Conservation (phyloP, 2,329 filamentous ascomycete species). For the Lasiodiplodia citricola region DNA sequence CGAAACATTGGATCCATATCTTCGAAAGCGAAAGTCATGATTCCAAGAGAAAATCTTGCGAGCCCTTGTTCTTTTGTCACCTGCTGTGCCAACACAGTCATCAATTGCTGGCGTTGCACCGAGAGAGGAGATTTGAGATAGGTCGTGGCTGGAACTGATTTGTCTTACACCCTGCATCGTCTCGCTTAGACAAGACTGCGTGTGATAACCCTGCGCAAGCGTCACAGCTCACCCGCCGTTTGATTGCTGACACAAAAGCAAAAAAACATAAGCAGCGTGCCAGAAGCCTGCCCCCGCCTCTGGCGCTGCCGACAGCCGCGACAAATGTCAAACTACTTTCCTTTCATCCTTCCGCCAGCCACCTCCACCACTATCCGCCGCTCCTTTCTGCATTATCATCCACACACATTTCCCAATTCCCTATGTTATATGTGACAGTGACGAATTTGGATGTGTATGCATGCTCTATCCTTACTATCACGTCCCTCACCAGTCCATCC, state of each 20-base stretch:
- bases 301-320: too few species aligned
- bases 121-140: neutral
- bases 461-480: neutral
- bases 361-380: neutral
- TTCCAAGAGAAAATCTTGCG: too few species aligned
- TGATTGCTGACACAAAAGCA: neutral
- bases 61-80: too few species aligned
- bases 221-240: neutral
- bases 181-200: neutral
- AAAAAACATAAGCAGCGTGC: neutral
- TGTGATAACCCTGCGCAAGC: conserved; percentile 8
- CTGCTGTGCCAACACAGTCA: too few species aligned
- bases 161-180: neutral
- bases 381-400: neutral
- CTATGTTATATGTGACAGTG: neutral
- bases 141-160: neutral
- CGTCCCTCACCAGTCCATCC: neutral
- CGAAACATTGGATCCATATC: too few species aligned
- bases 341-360: neutral
- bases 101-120: too few species aligned
- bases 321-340: too few species aligned
- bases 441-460: neutral
- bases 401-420: neutral
- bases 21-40: too few species aligned
- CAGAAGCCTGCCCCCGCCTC: too few species aligned